Evolutionary conservation across 2,329 filamentous ascomycete species (phyloP).

Genomic region (Knoxdaviesia proteae): DNA sequence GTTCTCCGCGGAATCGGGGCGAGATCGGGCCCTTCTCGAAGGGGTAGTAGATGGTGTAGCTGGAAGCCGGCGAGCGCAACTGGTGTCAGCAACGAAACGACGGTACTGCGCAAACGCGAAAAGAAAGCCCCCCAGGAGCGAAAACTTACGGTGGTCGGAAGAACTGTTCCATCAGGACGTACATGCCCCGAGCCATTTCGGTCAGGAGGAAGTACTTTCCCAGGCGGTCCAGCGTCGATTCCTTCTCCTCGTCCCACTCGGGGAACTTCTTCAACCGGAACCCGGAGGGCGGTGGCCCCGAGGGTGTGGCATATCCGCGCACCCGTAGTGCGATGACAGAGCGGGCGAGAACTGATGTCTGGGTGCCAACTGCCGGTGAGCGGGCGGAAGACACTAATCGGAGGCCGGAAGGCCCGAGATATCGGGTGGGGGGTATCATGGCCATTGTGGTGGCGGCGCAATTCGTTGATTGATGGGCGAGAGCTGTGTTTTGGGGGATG

Average conservation of each 20-base stretch:
- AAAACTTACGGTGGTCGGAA: constrained; percentile 83
- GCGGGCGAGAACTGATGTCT: no score
- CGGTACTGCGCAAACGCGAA: not conserved
- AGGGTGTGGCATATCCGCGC: constrained; percentile 42
- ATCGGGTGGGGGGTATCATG: no score
- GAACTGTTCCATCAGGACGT: constrained; percentile 91
- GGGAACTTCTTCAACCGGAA: constrained; percentile 59
- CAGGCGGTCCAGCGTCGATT: constrained; percentile 60
- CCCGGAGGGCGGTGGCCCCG: constrained; percentile 55
- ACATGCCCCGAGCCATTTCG: constrained; percentile 96
- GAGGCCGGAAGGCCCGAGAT: no score
- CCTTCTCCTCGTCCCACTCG: constrained; percentile 62
- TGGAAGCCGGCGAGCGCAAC: constrained; percentile 13
- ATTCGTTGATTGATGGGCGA: no score
- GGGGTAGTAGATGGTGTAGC: constrained; percentile 96
- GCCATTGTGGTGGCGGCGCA: no score
- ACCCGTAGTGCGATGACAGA: no score
- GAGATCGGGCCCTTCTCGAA: constrained; percentile 99
- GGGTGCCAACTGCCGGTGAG: no score
- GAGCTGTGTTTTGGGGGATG: no score
- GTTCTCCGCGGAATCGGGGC: constrained; percentile 92
- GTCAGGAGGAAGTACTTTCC: constrained; percentile 90
- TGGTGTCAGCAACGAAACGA: not conserved
- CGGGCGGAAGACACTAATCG: no score
- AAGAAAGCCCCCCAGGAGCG: not conserved